Conservation (phyloP, 495 filamentous ascomycete species). For the Eremomyces bilateralis region DNA sequence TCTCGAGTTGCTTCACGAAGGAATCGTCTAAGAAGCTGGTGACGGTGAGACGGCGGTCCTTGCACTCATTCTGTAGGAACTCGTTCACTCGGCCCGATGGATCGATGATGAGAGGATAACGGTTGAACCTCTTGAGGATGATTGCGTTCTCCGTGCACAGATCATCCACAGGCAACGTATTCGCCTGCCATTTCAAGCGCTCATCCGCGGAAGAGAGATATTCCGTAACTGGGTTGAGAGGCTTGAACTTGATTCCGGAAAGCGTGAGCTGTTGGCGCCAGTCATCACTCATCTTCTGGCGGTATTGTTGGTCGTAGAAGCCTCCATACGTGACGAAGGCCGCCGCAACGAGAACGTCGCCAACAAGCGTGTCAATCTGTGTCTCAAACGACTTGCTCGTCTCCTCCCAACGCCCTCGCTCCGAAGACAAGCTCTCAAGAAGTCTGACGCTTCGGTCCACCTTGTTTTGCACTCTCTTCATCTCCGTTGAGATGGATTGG, state of each 20-base stretch:
- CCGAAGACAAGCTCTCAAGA: slow-evolving; percentile 82
- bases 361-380: slow-evolving; percentile 89
- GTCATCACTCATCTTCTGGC: slow-evolving; percentile 91
- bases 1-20: slow-evolving; percentile 94
- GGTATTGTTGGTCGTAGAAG: slow-evolving; percentile 93
- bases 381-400: slow-evolving; percentile 95
- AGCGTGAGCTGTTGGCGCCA: slow-evolving; percentile 82
- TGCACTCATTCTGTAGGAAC: slow-evolving; percentile 83
- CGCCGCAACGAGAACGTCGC: slow-evolving; percentile 82
- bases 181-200: slow-evolving; percentile 78
- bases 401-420: slow-evolving; percentile 82
- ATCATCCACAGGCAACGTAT: slow-evolving; percentile 94
- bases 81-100: slow-evolving; percentile 86
- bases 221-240: slow-evolving; percentile 83
- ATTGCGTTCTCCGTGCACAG: slow-evolving; percentile 98
- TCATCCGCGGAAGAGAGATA: slow-evolving; percentile 95
- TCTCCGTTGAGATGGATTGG: slow-evolving; percentile 89
- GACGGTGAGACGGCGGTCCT: slow-evolving; percentile 80
- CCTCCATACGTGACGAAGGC: slow-evolving; percentile 97
- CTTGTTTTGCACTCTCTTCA: slow-evolving; percentile 91
- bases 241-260: slow-evolving; percentile 80
- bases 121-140: slow-evolving; percentile 88
- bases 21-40: slow-evolving; percentile 97
- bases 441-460: slow-evolving; percentile 88
- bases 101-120: slow-evolving; percentile 95